These are phyloP conservation scores for Lithospermum erythrorhizon DNA, from an alignment of 257 asterid species.

Conservation along the genomic window DNA sequence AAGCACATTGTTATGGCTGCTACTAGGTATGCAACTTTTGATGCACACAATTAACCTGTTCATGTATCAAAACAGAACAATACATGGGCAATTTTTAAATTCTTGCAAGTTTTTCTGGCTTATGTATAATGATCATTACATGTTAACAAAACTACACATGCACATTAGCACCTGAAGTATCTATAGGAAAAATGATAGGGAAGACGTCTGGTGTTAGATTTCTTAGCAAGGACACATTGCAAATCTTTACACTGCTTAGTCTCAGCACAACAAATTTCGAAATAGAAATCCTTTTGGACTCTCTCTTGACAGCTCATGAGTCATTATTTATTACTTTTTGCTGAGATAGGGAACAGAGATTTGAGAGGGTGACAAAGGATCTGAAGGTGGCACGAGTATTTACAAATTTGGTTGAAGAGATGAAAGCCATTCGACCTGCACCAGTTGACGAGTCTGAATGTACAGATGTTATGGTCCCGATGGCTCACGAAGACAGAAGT, in stretches of 20 bases:
- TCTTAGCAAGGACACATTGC: no score
- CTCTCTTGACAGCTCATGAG: not conserved
- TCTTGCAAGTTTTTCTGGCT: not conserved
- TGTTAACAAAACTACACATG: not conserved
- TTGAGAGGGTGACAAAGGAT: conserved; percentile 88
- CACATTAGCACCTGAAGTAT: not conserved
- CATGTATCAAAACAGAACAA: not conserved
- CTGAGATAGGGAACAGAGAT: conserved; percentile 68
- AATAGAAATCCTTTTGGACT: not conserved
- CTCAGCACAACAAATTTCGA: not conserved
- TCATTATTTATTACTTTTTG: not conserved
- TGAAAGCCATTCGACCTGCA: conserved; percentile 89
- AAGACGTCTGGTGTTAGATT: no score
- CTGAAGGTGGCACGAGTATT: conserved; percentile 91
- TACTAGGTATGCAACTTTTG: conserved; percentile 42
- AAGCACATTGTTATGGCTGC: conserved; percentile 87
- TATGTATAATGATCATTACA: not conserved
- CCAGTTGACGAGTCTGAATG: conserved; percentile 74
- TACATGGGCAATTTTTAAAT: not conserved
- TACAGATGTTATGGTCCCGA: conserved; percentile 93
- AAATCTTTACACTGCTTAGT: no score
- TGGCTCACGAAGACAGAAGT: conserved; percentile 90
- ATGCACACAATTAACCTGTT: not conserved
- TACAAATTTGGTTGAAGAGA: conserved; percentile 87
- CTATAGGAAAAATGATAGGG: no score